phyloP scores from a whole-genome alignment of 148 eudicot genomes.

The Fagopyrum tataricum region DNA sequence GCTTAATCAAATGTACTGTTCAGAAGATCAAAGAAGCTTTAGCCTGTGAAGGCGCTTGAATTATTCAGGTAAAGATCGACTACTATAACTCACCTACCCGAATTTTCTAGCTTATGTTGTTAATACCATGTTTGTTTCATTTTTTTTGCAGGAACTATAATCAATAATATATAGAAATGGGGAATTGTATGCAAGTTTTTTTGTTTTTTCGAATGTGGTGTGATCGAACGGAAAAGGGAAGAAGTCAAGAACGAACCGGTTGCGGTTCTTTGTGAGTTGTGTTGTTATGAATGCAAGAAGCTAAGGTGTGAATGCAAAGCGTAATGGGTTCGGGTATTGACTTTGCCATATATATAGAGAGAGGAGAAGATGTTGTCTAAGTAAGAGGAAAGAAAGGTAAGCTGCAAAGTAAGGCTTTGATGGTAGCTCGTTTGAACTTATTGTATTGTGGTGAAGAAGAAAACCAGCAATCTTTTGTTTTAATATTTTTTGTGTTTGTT shows the following conservation, averaged over 20 bases:
- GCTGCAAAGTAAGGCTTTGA: not conserved
- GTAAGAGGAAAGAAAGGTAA: not conserved
- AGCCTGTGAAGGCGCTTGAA: constrained; percentile 10
- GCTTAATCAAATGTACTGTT: constrained; percentile 94
- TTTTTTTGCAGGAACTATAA: constrained; percentile 20
- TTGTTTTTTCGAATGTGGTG: constrained; percentile 5
- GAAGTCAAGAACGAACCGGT: constrained; percentile 99
- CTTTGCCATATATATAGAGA: constrained; percentile 38
- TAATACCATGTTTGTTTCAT: not conserved
- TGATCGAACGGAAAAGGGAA: constrained; percentile 18
- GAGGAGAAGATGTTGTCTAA: not conserved
- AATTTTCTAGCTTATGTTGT: not conserved
- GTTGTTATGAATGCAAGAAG: constrained; percentile 10
- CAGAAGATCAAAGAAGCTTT: constrained; percentile 69
- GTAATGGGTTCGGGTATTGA: constrained; percentile 96
- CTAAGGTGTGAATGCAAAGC: constrained; percentile 12
- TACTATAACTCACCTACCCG: not conserved
- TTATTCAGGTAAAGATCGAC: not conserved
- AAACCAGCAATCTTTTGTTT: not conserved
- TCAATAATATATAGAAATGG: not conserved
- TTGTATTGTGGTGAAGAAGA: not conserved
- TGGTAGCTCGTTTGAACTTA: not conserved
- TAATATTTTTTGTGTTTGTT: not conserved
- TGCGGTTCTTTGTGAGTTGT: constrained; percentile 27
- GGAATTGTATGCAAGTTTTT: not conserved